phyloP scores from a whole-genome alignment of 352 stramenopile species.

The Peronospora tabacina region DNA sequence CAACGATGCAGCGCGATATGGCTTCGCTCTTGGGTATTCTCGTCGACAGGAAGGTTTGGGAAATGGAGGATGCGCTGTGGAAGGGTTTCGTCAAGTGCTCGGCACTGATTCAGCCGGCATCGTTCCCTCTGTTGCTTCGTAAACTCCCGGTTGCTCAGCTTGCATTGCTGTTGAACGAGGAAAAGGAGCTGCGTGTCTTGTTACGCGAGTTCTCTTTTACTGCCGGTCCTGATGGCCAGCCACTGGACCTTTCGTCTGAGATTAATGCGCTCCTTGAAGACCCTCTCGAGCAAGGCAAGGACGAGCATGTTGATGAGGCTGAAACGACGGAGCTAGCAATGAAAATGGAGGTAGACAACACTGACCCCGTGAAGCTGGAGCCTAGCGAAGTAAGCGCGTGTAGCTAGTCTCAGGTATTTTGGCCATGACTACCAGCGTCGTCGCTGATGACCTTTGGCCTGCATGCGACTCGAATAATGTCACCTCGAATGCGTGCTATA shows the following conservation, averaged over 20 bases:
- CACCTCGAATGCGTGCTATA: neutral
- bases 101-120: slow-evolving; percentile 64
- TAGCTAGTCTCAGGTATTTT: neutral
- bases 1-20: slow-evolving; percentile 54
- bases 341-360: slow-evolving; percentile 17
- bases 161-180: slow-evolving; percentile 42
- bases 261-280: slow-evolving; percentile 28
- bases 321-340: slow-evolving; percentile 7
- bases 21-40: slow-evolving; percentile 50
- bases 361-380: slow-evolving; percentile 22
- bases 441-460: neutral
- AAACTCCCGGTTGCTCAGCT: slow-evolving; percentile 48
- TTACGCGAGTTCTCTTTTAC: slow-evolving; percentile 38
- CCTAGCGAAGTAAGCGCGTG: neutral
- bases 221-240: slow-evolving; percentile 24
- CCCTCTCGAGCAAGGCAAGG: slow-evolving; percentile 15
- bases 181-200: slow-evolving; percentile 46
- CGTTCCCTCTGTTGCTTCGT: slow-evolving; percentile 54
- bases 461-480: neutral
- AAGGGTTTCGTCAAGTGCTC: slow-evolving; percentile 77
- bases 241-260: slow-evolving; percentile 28
- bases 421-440: neutral
- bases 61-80: slow-evolving; percentile 69
- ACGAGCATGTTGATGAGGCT: slow-evolving; percentile 3
- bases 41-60: slow-evolving; percentile 48